Evolutionary conservation across 2,329 filamentous ascomycete species (phyloP).

Genomic region (Calonectria crousiana): DNA sequence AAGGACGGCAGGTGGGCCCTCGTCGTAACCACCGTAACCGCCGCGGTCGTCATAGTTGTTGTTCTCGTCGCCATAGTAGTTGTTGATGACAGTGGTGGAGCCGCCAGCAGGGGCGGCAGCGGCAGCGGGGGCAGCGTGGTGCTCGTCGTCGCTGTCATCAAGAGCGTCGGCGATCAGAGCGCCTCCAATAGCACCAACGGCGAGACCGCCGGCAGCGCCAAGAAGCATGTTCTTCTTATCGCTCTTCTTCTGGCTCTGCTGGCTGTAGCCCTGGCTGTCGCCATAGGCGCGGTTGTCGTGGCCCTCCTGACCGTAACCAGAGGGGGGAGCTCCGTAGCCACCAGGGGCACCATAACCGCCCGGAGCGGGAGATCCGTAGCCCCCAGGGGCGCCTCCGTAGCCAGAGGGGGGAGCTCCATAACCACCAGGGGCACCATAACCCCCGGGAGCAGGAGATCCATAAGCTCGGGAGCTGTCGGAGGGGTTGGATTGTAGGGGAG

Average conservation of each 20-base stretch:
- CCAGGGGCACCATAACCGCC: constrained; percentile 7
- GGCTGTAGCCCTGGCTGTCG: constrained; percentile 27
- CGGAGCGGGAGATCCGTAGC: constrained; percentile 25
- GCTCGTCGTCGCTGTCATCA: constrained; percentile 42
- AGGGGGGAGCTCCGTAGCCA: constrained; percentile 8
- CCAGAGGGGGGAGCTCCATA: constrained; percentile 26
- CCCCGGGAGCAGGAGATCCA: constrained; percentile 13
- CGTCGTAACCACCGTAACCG: constrained; percentile 31
- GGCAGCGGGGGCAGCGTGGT: constrained; percentile 31
- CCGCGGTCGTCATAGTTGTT: background rate
- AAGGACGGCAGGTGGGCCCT: constrained; percentile 50
- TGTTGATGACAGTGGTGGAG: constrained; percentile 1
- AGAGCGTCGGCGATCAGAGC: constrained; percentile 69
- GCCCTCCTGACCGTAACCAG: constrained; percentile 8
- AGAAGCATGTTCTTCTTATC: constrained; percentile 67
- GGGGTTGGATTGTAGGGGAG: constrained; percentile 37
- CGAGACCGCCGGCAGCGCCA: constrained; percentile 70
- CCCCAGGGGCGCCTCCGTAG: constrained; percentile 39
- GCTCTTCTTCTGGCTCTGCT: constrained; percentile 52
- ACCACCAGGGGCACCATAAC: constrained; percentile 25
- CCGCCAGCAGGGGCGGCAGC: constrained; percentile 20
- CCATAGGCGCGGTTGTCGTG: constrained; percentile 27
- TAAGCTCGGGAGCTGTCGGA: constrained; percentile 43
- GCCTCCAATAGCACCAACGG: constrained; percentile 68
- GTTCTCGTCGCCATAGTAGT: constrained; percentile 19